Base-by-base conservation (phyloP, 2,329 filamentous ascomycete species). In the Fusarium longipes region DNA sequence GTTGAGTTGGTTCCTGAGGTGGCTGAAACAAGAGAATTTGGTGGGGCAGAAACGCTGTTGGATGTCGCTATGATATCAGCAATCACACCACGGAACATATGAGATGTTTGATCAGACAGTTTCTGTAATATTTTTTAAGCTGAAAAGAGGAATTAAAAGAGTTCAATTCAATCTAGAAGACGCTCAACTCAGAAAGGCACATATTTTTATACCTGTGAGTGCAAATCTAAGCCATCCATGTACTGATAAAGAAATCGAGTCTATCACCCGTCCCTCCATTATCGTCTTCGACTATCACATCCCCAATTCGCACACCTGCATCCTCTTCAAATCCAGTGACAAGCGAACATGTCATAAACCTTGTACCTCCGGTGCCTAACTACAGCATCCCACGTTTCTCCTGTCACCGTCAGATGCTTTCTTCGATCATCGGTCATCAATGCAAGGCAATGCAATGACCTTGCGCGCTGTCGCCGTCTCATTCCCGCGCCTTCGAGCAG, bases 311-410 rank as follows among this genome's bases (percentile, higher is more conserved):
- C 54, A 53, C 47, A 53, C 57, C 53, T 67, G 73, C 63, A 70
- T 63, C 57, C 48, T 39, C 53, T 25, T 44, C 62, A 53, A 68
- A 53, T 61, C 73, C 72, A 75, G 73, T 73, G 70, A 67, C 65
- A 59, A 67, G 63, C 59, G 71, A 74, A 75, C 73, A 75, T 75
- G 73, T 75, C 73, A 74, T 71, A 65, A 57, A 27, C 57, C 57
- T 38, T 42, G 42, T 57, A 9, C 24, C 43, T 45, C 57, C 60
- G 63, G 54, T 43, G 47, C 57, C 55, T n/a, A 63, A 63, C 59
- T 59, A 63, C 59, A 61, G 45, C 60, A 60, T 61, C 59, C 57
- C 58, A 60, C 65, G 55, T 63, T 45, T 57, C 38, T 53, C 35
- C 33, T 36, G 29, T 58, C 65, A 57, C 62, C 69, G 55, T 60